Conservation (phyloP, 495 filamentous ascomycete genomes). For the Penicillium macrosclerotiorum region DNA sequence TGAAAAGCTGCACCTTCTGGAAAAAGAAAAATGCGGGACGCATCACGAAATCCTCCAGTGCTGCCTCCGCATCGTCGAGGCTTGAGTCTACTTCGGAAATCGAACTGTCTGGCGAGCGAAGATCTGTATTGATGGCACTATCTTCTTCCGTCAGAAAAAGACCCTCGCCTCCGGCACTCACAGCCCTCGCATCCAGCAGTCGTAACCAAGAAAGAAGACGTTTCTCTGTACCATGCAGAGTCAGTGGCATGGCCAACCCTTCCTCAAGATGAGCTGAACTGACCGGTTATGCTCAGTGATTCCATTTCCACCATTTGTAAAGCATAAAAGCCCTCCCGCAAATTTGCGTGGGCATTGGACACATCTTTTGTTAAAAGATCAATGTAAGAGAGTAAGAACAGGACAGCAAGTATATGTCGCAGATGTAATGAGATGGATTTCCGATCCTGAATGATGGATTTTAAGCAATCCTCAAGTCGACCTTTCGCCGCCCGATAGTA, state of each 20-base stretch:
- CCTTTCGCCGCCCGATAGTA: constrained; percentile 8
- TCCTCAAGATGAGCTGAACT: not conserved
- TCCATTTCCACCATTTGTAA: constrained; percentile 9
- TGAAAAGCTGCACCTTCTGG: constrained; percentile 35
- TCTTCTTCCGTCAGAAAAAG: constrained; percentile 32
- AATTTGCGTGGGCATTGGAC: constrained; percentile 13
- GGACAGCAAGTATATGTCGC: constrained; percentile 1
- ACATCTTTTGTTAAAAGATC: constrained; percentile 8
- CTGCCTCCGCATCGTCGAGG: constrained; percentile 11
- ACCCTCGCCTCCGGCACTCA: constrained; percentile 37
- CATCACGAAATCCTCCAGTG: constrained; percentile 28
- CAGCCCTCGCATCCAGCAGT: constrained; percentile 34
- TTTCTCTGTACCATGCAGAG: constrained; percentile 11
- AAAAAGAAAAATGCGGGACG: constrained; percentile 34
- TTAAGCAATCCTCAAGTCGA: constrained; percentile 1
- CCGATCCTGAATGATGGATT: not conserved
- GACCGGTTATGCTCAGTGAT: constrained; percentile 10
- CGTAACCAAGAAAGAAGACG: constrained; percentile 36
- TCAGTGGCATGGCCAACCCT: not conserved
- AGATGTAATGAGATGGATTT: constrained; percentile 4
- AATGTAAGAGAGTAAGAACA: constrained; percentile 5
- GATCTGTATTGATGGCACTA: constrained; percentile 17
- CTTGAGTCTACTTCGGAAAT: constrained; percentile 30
- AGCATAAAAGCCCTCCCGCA: constrained; percentile 6
- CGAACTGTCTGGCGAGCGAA: constrained; percentile 19